Conservation (phyloP, 495 filamentous ascomycete species). For the Penicillium pancosmium region DNA sequence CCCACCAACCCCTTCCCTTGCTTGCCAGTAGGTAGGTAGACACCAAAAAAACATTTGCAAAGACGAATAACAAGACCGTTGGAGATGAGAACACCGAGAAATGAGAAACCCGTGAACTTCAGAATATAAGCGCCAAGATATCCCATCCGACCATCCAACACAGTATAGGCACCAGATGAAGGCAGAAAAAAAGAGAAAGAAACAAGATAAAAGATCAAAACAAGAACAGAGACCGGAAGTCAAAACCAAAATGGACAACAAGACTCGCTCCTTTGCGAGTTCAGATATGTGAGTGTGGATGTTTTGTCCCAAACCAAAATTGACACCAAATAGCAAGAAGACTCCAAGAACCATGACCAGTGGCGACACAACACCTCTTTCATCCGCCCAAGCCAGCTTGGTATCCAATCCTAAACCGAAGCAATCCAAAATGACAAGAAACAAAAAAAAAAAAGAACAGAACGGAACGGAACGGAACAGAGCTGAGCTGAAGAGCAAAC, state of each 20-base stretch:
- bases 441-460: slow-evolving; percentile 18
- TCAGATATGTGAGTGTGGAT: neutral
- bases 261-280: neutral
- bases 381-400: slow-evolving; percentile 19
- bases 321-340: slow-evolving; percentile 7
- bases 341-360: slow-evolving; percentile 12
- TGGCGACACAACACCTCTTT: slow-evolving; percentile 3
- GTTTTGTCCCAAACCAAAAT: slow-evolving; percentile 8
- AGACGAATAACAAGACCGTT: slow-evolving; percentile 13
- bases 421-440: slow-evolving; percentile 7
- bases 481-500: too few relatives aligned
- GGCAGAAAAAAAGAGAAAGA: neutral
- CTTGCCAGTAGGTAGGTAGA: slow-evolving; percentile 8
- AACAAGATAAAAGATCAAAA: slow-evolving; percentile 4
- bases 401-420: slow-evolving; percentile 15
- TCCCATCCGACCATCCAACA: slow-evolving; percentile 9
- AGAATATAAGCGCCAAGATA: slow-evolving; percentile 16
- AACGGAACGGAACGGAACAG: neutral
- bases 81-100: slow-evolving; percentile 18
- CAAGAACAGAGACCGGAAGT: neutral
- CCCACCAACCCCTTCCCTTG: slow-evolving; percentile 1
- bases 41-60: slow-evolving; percentile 16
- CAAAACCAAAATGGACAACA: neutral
- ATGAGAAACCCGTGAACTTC: slow-evolving; percentile 16
- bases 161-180: slow-evolving; percentile 13